A percentile compares a stretch with the other conserved stretches of the same genome.
Conservation (phyloP, 1,139 yeast species). For the Hemisphaericaspora xylofermentans region DNA sequence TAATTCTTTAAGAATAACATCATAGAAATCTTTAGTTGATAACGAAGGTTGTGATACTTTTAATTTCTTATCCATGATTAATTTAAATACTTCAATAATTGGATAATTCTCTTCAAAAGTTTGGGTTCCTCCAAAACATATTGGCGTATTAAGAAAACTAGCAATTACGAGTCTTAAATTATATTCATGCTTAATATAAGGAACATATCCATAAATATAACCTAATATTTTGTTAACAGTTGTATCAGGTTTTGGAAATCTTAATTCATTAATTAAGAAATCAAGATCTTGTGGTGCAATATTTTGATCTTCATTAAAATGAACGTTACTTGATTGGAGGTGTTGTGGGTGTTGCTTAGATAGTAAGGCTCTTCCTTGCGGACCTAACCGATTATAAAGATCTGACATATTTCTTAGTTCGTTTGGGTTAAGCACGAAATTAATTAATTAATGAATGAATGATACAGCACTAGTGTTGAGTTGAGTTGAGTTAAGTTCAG, state of each 20-base stretch:
- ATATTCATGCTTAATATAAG: constrained; percentile 56
- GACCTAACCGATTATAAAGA: constrained; percentile 21
- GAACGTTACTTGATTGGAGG: not conserved
- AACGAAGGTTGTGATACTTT: constrained; percentile 63
- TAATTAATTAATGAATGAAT: too few species aligned
- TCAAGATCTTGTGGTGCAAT: constrained; percentile 47
- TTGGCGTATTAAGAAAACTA: constrained; percentile 49
- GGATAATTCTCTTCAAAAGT: constrained; percentile 37
- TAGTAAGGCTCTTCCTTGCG: constrained; percentile 23
- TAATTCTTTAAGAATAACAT: constrained; percentile 40
- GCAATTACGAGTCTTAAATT: constrained; percentile 54
- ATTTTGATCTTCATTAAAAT: constrained; percentile 1
- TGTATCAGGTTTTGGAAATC: constrained; percentile 35
- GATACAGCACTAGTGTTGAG: too few species aligned
- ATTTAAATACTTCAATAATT: constrained; percentile 50
- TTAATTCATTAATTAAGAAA: constrained; percentile 43
- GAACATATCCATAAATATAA: constrained; percentile 58
- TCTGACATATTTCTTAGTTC: too few species aligned
- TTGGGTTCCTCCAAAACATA: constrained; percentile 41
- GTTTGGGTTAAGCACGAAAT: too few species aligned
- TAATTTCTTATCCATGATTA: constrained; percentile 51
- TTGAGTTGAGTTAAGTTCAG: too few species aligned
- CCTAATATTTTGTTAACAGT: constrained; percentile 45
- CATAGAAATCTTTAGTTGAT: constrained; percentile 51
- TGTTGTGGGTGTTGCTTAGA: not conserved